Conservation (phyloP, 441 rosid genomes). For the Isatis lusitanica region DNA sequence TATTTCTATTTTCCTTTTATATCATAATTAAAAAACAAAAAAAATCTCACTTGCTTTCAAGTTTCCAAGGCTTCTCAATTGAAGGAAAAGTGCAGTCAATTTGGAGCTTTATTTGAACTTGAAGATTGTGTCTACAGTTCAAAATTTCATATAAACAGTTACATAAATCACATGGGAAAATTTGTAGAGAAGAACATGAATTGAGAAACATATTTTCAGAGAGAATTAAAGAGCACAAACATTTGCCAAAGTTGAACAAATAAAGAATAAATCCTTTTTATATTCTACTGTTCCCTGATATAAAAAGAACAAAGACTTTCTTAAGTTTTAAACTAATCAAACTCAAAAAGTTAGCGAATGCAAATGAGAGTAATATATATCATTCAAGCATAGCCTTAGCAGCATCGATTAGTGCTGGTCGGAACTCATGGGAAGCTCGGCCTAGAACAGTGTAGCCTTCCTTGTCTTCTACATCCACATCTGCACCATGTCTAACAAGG, state of each 20-base stretch:
- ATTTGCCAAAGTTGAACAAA: background rate
- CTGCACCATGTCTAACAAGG: constrained; percentile 84
- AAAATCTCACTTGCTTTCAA: background rate
- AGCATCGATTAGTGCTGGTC: constrained; percentile 71
- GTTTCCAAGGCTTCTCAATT: background rate
- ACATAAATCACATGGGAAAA: background rate
- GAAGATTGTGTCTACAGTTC: background rate
- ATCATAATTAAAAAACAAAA: background rate
- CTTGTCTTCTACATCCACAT: constrained; percentile 83
- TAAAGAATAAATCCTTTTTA: background rate
- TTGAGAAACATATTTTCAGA: background rate
- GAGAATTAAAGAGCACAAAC: background rate
- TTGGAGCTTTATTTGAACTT: background rate
- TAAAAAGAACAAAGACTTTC: constrained; percentile 1
- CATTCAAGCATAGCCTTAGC: constrained; percentile 83
- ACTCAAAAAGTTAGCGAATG: background rate
- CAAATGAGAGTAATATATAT: constrained; percentile 32
- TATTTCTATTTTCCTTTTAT: background rate
- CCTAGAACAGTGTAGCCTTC: constrained; percentile 95
- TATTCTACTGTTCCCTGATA: background rate
- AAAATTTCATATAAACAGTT: background rate
- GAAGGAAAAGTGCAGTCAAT: background rate
- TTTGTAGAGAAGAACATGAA: background rate
- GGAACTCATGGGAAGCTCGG: constrained; percentile 63
- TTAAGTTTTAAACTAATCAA: background rate